Evolutionary conservation across 345 rosid species (phyloP).

Genomic region (Boechera divaricarpa): DNA sequence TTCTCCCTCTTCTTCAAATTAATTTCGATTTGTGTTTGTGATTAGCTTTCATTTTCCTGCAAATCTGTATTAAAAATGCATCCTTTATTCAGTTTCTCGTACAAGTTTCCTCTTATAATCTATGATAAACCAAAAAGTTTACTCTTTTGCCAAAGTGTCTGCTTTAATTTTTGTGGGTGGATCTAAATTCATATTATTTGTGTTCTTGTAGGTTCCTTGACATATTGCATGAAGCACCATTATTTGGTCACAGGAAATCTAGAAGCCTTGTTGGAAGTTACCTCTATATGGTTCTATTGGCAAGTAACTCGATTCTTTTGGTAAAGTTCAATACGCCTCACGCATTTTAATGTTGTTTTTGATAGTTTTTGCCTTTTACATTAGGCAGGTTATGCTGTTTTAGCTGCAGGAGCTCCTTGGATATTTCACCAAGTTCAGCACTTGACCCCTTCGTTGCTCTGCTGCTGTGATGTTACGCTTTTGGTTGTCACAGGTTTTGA

Average conservation of each 20-base stretch:
- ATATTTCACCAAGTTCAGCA: conserved; percentile 53
- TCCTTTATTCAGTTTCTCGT: not conserved
- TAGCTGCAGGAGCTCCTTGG: conserved; percentile 78
- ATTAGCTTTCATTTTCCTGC: not conserved
- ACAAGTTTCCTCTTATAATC: not conserved
- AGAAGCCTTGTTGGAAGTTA: conserved; percentile 77
- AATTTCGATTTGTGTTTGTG: conserved; percentile 10
- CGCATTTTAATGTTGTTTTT: conserved; percentile 4
- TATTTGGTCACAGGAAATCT: conserved; percentile 90
- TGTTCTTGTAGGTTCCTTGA: conserved; percentile 70
- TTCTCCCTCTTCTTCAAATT: not conserved
- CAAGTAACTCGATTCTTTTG: conserved; percentile 45
- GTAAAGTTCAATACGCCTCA: not conserved
- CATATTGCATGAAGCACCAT: conserved; percentile 91
- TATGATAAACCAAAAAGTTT: not conserved
- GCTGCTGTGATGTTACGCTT: conserved; percentile 74
- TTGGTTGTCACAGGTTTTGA: conserved; percentile 70
- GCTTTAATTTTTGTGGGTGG: not conserved
- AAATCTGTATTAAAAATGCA: not conserved
- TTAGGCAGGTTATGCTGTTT: conserved; percentile 77
- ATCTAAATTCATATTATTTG: conserved; percentile 1
- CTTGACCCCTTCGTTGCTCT: conserved; percentile 65
- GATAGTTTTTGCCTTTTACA: conserved; percentile 36
- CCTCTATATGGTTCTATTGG: conserved; percentile 70
- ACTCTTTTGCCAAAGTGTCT: not conserved